Conservation (phyloP, 1,284 basidiomycete genomes). For the Rhizoctonia solani region DNA sequence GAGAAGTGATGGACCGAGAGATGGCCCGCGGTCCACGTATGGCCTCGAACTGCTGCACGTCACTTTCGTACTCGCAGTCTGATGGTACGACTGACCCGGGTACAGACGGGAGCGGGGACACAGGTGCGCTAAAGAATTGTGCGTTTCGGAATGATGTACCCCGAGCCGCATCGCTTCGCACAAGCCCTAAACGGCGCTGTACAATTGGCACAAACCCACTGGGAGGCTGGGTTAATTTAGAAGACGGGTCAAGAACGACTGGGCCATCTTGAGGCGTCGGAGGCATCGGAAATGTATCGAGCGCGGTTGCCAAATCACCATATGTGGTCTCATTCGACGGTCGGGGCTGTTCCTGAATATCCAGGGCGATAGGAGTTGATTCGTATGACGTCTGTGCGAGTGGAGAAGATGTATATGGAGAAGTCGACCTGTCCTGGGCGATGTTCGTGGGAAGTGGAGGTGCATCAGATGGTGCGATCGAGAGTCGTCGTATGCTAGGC, state of each 20-base stretch:
- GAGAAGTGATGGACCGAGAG: not conserved
- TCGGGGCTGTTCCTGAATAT: not conserved
- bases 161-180: conserved; percentile 9
- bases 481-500: not conserved
- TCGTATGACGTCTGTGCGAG: not conserved
- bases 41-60: not conserved
- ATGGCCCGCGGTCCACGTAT: not conserved
- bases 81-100: not conserved
- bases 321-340: conserved; percentile 15
- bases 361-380: not conserved
- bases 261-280: conserved; percentile 14
- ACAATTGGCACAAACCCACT: conserved; percentile 24
- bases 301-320: conserved; percentile 26
- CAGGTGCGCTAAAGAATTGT: conserved; percentile 14
- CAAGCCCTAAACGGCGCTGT: conserved; percentile 19
- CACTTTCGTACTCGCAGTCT: conserved; percentile 6
- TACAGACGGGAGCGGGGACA: not conserved
- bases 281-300: conserved; percentile 26
- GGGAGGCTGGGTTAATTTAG: not conserved
- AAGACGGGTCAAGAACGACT: not conserved
- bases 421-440: not conserved
- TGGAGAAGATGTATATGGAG: not conserved
- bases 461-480: conserved; percentile 20
- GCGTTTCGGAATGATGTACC: conserved; percentile 27
- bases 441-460: conserved; percentile 17